Conservation (phyloP, 208 protist genomes). For the Trichomonas gallinae region DNA sequence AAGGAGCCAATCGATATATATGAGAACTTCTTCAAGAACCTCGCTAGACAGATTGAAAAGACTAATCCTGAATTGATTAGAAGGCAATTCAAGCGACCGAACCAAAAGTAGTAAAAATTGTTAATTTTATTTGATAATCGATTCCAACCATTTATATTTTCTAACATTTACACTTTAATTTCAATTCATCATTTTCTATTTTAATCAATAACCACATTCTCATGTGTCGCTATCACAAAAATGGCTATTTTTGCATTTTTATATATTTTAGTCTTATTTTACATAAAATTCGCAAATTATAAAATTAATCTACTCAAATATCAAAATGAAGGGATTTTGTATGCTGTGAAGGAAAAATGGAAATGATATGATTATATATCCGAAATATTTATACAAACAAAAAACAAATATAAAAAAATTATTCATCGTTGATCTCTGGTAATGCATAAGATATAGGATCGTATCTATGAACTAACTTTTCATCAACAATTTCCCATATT, state of each 20-base stretch:
- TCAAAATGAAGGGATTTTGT: too few species aligned
- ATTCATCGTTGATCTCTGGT: not conserved
- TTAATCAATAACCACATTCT: too few species aligned
- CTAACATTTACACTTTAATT: too few species aligned
- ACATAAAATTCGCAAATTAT: too few species aligned
- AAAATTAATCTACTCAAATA: too few species aligned
- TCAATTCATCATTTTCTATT: too few species aligned
- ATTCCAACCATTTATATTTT: too few species aligned
- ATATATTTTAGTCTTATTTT: too few species aligned
- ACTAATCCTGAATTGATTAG: not conserved
- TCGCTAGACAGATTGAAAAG: not conserved
- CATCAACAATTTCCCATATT: not conserved
- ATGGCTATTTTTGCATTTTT: too few species aligned
- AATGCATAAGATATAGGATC: not conserved
- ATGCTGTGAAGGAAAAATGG: too few species aligned
- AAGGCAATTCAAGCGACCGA: not conserved
- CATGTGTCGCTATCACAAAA: too few species aligned
- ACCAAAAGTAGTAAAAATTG: not conserved
- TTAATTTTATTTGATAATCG: not conserved
- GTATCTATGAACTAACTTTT: not conserved
- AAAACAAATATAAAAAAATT: not conserved
- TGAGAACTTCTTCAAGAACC: not conserved
- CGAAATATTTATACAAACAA: not conserved
- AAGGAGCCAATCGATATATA: not conserved
- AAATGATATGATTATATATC: too few species aligned